A percentile compares a stretch with the other conserved stretches of the same genome.
phyloP scores from a whole-genome alignment of 257 asterid genomes.

The Eucommia ulmoides region DNA sequence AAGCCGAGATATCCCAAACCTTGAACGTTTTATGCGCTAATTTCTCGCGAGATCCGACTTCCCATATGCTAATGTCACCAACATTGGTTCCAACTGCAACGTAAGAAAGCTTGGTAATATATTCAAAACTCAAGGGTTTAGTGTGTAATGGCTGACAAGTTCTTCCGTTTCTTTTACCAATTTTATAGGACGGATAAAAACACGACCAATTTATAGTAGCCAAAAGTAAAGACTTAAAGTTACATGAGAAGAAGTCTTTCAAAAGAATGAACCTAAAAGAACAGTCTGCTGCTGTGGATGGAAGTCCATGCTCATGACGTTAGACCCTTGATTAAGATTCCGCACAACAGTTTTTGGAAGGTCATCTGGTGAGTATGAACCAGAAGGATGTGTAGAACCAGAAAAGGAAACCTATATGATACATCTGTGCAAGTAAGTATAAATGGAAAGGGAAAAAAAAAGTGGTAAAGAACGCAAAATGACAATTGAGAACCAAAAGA shows the following conservation, averaged over 20 bases:
- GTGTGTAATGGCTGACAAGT: neutral
- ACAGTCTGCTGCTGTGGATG: slow-evolving; percentile 95
- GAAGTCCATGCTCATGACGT: slow-evolving; percentile 97
- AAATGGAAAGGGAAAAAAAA: neutral
- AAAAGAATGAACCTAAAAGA: slow-evolving; percentile 56
- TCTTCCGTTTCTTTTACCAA: neutral
- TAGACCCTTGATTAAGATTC: slow-evolving; percentile 87
- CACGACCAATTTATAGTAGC: neutral
- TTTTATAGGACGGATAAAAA: neutral
- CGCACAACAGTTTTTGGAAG: slow-evolving; percentile 83
- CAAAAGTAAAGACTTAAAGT: slow-evolving; percentile 1
- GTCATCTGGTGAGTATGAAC: slow-evolving; percentile 75
- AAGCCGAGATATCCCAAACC: slow-evolving; percentile 80
- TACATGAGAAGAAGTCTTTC: slow-evolving; percentile 1
- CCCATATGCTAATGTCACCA: slow-evolving; percentile 98
- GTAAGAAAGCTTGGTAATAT: slow-evolving; percentile 6
- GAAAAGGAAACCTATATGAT: slow-evolving; percentile 67
- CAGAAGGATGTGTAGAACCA: slow-evolving; percentile 67
- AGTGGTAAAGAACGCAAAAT: neutral
- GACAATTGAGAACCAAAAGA: neutral
- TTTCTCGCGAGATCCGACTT: slow-evolving; percentile 88
- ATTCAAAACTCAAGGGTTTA: neutral
- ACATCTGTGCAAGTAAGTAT: neutral
- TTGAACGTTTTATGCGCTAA: slow-evolving; percentile 74
- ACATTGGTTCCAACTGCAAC: slow-evolving; percentile 90